Evolutionary conservation across 2,329 filamentous ascomycete genomes (phyloP).

Genomic region (Calonectria fujianensis): DNA sequence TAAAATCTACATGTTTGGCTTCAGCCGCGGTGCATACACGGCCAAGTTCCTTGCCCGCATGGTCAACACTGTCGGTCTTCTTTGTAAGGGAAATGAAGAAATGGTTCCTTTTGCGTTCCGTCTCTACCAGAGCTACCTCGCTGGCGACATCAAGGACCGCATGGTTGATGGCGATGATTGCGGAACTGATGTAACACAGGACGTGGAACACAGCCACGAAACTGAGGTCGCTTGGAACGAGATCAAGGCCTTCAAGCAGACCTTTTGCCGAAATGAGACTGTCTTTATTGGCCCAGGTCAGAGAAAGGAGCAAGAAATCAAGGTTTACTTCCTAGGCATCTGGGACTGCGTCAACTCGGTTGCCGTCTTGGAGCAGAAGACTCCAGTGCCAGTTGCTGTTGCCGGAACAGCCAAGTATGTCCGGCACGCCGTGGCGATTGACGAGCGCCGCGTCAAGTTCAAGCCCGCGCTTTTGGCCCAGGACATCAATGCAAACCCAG

Average conservation of each 20-base stretch:
- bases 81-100: slow-evolving; percentile 72
- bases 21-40: slow-evolving; percentile 71
- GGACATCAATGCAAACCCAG: slow-evolving; percentile 57
- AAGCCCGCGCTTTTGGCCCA: slow-evolving; percentile 69
- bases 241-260: slow-evolving; percentile 67
- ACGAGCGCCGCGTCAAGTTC: slow-evolving; percentile 74
- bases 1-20: slow-evolving; percentile 73
- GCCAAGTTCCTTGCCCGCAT: slow-evolving; percentile 72
- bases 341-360: slow-evolving; percentile 74
- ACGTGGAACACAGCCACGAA: slow-evolving; percentile 47
- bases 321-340: slow-evolving; percentile 73
- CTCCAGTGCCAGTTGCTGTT: slow-evolving; percentile 62
- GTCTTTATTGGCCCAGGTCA: slow-evolving; percentile 48
- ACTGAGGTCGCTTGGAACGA: slow-evolving; percentile 57
- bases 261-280: slow-evolving; percentile 66
- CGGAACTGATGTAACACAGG: slow-evolving; percentile 35
- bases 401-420: slow-evolving; percentile 66
- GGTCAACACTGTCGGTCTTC: slow-evolving; percentile 68
- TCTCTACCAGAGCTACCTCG: slow-evolving; percentile 65
- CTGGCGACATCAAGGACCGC: slow-evolving; percentile 61
- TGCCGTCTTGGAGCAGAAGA: slow-evolving; percentile 62
- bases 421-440: slow-evolving; percentile 71
- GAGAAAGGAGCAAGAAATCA: slow-evolving; percentile 58
- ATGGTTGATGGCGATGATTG: slow-evolving; percentile 44
- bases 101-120: slow-evolving; percentile 71